Base-by-base conservation (phyloP, 1,284 basidiomycete genomes). In the Puccinia coronata region DNA sequence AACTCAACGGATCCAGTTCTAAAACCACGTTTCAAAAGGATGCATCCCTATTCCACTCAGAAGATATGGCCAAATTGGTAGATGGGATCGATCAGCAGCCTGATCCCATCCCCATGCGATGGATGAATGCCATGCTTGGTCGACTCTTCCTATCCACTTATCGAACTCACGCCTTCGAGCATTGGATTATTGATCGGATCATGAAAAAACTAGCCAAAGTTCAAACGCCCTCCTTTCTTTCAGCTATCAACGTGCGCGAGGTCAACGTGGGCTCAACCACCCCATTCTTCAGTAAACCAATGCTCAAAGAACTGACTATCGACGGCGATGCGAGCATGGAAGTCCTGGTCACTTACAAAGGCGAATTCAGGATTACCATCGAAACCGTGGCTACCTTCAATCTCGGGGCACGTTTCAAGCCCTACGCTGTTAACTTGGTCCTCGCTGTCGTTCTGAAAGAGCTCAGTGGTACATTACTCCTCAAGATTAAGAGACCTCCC, bases 191-290 rank as follows among this genome's bases (percentile, higher is more conserved):
- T 82, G 89, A 90, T 57, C 91, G 93, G 75, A 89, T 98, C 82
- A 96, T 96, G 91, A 94, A 93, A 88, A 98, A 98, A 86, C 88
- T 99, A 28, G 90, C 92, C 47, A 95, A 94, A 86, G 92, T 98
- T 84, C 94, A 94, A 85, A 91, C 92, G 6, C 95, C 96, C 0
- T 88, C 90, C 2, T 94, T 96, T 86, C 90, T 99, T 41, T 90
- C 92, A 9, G 93, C 96, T 81, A 89, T 99, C 82, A 89, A 91
- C 55, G 93, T 98, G 36, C 92, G 91, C 34, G 93, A 96, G 83
- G 95, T 97, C 76, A 92, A 93, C 69, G 91, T 98, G 53, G 96
- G 96, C 14, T 91, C 91, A 83, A 91, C 89, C 51, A 90, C 93
- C 0, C 94, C 86, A 3, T 83, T 83, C 43, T 86, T 85, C 82